phyloP scores from a whole-genome alignment of 2,329 filamentous ascomycete genomes.

The Anthostomella pinea region DNA sequence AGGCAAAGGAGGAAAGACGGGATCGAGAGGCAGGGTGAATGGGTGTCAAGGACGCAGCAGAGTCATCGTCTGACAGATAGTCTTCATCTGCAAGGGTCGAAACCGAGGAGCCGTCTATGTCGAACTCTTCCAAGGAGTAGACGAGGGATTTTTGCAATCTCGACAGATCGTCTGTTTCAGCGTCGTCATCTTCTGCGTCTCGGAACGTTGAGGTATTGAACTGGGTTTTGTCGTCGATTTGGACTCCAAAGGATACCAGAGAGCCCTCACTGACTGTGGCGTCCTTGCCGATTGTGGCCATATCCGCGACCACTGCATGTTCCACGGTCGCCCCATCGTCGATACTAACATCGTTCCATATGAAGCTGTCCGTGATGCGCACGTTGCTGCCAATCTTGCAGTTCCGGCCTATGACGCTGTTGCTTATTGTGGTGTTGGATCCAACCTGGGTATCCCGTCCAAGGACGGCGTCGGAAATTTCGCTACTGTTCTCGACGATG shows the following conservation, averaged over 20 bases:
- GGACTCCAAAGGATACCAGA: constrained; percentile 76
- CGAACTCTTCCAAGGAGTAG: constrained; percentile 51
- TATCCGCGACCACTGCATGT: constrained; percentile 73
- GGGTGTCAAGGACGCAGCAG: constrained; percentile 52
- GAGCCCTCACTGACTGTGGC: constrained; percentile 69
- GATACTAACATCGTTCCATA: constrained; percentile 83
- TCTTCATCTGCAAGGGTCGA: constrained; percentile 62
- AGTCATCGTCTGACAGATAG: constrained; percentile 64
- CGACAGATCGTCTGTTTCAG: constrained; percentile 49
- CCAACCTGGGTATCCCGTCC: constrained; percentile 75
- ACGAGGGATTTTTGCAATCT: constrained; percentile 54
- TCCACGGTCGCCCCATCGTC: constrained; percentile 70
- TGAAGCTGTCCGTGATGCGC: constrained; percentile 71
- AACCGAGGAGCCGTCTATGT: constrained; percentile 53
- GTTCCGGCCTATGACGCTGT: constrained; percentile 77
- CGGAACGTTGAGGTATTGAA: constrained; percentile 40
- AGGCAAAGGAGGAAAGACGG: constrained; percentile 69
- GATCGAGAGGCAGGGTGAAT: constrained; percentile 63
- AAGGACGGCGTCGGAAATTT: constrained; percentile 69
- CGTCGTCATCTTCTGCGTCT: constrained; percentile 47
- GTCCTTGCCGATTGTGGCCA: constrained; percentile 66
- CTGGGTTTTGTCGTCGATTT: constrained; percentile 60
- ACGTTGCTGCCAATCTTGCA: constrained; percentile 88
- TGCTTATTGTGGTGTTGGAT: constrained; percentile 64
- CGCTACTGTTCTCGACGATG: constrained; percentile 67